Percentiles rank a stretch among this genome's conserved stretches.
phyloP scores from a whole-genome alignment of 2,329 filamentous ascomycete genomes.

The Arthrinium puccinioides region DNA sequence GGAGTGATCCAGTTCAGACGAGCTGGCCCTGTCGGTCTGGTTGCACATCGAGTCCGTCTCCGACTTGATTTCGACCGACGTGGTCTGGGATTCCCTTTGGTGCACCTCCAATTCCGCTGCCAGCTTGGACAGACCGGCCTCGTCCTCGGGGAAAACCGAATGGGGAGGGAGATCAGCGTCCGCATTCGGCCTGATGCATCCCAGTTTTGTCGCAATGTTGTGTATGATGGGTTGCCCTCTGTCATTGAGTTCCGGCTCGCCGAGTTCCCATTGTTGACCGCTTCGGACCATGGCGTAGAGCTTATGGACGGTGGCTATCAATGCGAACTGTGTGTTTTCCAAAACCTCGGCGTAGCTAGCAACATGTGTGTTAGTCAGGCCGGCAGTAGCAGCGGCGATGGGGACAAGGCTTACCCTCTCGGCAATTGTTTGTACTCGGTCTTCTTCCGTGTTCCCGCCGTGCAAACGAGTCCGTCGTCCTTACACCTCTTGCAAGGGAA shows the following conservation, averaged over 20 bases:
- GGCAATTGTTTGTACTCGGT: constrained; percentile 62
- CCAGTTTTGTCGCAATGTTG: constrained; percentile 57
- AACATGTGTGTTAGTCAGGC: not conserved
- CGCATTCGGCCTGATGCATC: constrained; percentile 55
- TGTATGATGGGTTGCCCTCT: constrained; percentile 57
- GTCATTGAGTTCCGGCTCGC: constrained; percentile 58
- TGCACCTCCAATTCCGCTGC: constrained; percentile 46
- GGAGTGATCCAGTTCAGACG: constrained; percentile 47
- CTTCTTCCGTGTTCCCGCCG: constrained; percentile 57
- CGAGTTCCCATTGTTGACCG: constrained; percentile 51
- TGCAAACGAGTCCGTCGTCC: constrained; percentile 58
- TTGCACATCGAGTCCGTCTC: constrained; percentile 28
- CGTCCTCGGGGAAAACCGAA: constrained; percentile 54
- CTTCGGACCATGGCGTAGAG: constrained; percentile 57
- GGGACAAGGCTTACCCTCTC: constrained; percentile 39
- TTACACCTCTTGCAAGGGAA: constrained; percentile 61
- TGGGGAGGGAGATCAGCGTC: constrained; percentile 52
- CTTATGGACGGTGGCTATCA: constrained; percentile 59
- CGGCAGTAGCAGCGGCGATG: not conserved
- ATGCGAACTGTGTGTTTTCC: constrained; percentile 57
- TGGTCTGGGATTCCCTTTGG: constrained; percentile 24
- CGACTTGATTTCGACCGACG: constrained; percentile 19
- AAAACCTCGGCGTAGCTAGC: constrained; percentile 55
- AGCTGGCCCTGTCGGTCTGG: constrained; percentile 42
- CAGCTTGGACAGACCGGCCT: constrained; percentile 48